Conservation (phyloP, 176 grass and related monocot genomes). For the Oryza longistaminata region DNA sequence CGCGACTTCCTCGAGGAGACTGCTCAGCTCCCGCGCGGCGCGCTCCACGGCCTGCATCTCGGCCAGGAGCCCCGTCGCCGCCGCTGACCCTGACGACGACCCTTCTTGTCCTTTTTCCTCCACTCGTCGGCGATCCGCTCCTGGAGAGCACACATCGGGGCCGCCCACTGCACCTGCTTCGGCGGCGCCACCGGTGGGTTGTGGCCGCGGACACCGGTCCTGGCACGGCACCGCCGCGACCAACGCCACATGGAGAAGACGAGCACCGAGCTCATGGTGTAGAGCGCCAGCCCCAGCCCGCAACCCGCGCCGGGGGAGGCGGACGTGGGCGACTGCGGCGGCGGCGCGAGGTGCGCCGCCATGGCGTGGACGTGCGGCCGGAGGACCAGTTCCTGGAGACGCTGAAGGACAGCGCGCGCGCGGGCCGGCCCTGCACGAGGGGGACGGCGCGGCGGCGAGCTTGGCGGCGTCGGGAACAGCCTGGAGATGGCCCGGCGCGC, state of each 20-base stretch:
- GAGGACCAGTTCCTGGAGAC: slow-evolving; percentile 85
- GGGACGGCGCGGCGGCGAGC: slow-evolving; percentile 6
- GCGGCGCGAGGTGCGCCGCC: slow-evolving; percentile 65
- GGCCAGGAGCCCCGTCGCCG: slow-evolving; percentile 51
- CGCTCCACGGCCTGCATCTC: slow-evolving; percentile 78
- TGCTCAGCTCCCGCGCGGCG: slow-evolving; percentile 53
- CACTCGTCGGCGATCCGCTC: slow-evolving; percentile 70
- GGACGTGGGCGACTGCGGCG: slow-evolving; percentile 4
- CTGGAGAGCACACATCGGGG: slow-evolving; percentile 61
- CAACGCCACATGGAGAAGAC: slow-evolving; percentile 76
- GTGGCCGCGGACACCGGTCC: slow-evolving; percentile 34
- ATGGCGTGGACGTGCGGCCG: slow-evolving; percentile 59
- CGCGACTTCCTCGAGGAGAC: slow-evolving; percentile 54
- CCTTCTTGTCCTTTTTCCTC: slow-evolving; percentile 56
- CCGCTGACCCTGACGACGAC: slow-evolving; percentile 19
- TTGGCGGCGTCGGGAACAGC: slow-evolving; percentile 31
- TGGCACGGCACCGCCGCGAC: slow-evolving; percentile 70
- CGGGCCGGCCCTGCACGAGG: slow-evolving; percentile 10
- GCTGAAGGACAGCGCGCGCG: slow-evolving; percentile 54
- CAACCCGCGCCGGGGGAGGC: slow-evolving; percentile 22
- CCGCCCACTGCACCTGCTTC: slow-evolving; percentile 72
- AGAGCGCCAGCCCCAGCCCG: slow-evolving; percentile 68
- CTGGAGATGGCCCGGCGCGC: slow-evolving; percentile 71
- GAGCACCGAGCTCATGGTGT: slow-evolving; percentile 90
- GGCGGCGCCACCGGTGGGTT: slow-evolving; percentile 42